Conservation (phyloP, 805 yeast species). For the Hermanozyma aechmeae region DNA sequence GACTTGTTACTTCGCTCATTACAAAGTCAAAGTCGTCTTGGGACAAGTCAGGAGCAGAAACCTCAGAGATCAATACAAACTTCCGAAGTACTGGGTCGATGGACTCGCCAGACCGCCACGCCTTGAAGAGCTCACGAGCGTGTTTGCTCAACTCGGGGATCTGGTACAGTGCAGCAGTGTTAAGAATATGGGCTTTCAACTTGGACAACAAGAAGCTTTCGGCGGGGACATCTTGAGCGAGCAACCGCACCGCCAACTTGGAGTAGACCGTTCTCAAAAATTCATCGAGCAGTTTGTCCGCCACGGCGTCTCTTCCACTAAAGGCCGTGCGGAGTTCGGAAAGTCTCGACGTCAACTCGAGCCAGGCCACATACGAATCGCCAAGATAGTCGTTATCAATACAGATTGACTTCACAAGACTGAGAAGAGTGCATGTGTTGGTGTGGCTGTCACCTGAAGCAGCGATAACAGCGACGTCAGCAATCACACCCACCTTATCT, state of each 20-base stretch:
- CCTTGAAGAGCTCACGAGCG: constrained; percentile 21
- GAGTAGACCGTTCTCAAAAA: constrained; percentile 26
- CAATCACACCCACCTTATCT: constrained; percentile 46
- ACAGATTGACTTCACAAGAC: constrained; percentile 24
- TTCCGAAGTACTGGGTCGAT: constrained; percentile 37
- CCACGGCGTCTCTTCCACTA: constrained; percentile 16
- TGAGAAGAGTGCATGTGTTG: constrained; percentile 34
- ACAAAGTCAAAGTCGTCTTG: constrained; percentile 29
- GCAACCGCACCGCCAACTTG: constrained; percentile 16
- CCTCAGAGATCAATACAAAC: constrained; percentile 35
- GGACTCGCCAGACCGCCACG: constrained; percentile 13
- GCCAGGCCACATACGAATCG: constrained; percentile 43
- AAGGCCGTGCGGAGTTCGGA: constrained; percentile 24
- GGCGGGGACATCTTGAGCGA: constrained; percentile 8
- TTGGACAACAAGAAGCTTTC: constrained; percentile 20
- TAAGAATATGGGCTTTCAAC: constrained; percentile 31
- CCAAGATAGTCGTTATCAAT: constrained; percentile 18
- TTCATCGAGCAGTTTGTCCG: constrained; percentile 10
- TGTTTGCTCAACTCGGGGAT: constrained; percentile 27
- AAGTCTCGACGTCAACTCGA: constrained; percentile 37
- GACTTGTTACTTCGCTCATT: constrained; percentile 37
- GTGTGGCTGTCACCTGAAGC: constrained; percentile 31
- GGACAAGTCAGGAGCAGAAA: constrained; percentile 24
- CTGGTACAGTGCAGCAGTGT: constrained; percentile 28
- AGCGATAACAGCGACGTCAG: constrained; percentile 43